Evolutionary conservation across 2,329 filamentous ascomycete species (phyloP).

Genomic region (Rachicladosporium sp.): DNA sequence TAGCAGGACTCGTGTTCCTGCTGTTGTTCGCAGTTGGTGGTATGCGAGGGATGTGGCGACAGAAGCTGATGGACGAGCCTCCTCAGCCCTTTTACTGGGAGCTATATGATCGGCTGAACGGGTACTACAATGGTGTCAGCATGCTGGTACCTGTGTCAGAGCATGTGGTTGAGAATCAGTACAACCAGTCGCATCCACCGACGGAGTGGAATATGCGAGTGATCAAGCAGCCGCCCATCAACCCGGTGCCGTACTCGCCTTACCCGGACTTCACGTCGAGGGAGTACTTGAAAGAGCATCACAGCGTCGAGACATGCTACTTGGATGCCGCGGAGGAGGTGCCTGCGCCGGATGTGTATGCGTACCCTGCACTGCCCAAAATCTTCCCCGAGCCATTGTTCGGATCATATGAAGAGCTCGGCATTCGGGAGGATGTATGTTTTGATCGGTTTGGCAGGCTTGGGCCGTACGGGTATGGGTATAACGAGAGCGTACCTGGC

Average conservation of each 20-base stretch:
- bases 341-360: constrained; percentile 49
- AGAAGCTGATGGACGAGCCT: constrained; percentile 13
- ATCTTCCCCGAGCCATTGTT: constrained; percentile 37
- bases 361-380: constrained; percentile 44
- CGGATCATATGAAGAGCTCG: constrained; percentile 36
- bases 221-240: constrained; percentile 20
- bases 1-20: constrained; percentile 28
- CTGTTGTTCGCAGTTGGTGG: constrained; percentile 31
- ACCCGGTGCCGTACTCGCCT: constrained; percentile 32
- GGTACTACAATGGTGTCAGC: constrained; percentile 37
- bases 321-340: constrained; percentile 48
- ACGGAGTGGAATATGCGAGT: constrained; percentile 20
- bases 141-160: constrained; percentile 32
- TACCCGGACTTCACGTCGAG: constrained; percentile 33
- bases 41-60: constrained; percentile 15
- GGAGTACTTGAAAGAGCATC: constrained; percentile 36
- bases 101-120: constrained; percentile 31
- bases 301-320: constrained; percentile 48
- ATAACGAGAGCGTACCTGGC: constrained; percentile 26
- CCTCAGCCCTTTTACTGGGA: constrained; percentile 33
- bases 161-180: constrained; percentile 33
- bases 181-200: constrained; percentile 27
- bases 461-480: constrained; percentile 40
- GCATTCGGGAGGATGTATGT: constrained; percentile 36
- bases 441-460: constrained; percentile 40